phyloP scores from a whole-genome alignment of 148 eudicot genomes.

The Fallopia convolvulus region DNA sequence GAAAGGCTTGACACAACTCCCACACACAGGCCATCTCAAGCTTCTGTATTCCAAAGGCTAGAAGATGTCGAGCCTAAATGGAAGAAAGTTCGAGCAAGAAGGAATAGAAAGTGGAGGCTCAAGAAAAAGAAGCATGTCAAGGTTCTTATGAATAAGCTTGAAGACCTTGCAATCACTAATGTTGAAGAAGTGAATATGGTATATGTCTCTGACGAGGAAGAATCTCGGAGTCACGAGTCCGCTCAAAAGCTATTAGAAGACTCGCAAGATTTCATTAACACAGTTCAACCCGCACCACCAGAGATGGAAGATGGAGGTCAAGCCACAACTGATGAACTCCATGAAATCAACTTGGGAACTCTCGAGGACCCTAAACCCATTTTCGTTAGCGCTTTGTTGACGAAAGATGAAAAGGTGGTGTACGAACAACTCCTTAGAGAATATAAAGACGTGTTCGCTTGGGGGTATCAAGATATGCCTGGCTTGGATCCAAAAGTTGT shows the following conservation, averaged over 20 bases:
- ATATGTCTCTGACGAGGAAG: too few relatives aligned
- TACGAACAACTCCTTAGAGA: not conserved
- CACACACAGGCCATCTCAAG: too few relatives aligned
- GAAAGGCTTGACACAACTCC: too few relatives aligned
- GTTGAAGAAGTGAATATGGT: not conserved
- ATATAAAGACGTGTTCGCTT: constrained; percentile 12
- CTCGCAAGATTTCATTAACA: not conserved
- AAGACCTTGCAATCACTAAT: not conserved
- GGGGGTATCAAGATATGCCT: not conserved
- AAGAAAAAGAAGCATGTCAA: too few relatives aligned
- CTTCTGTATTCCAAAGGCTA: too few relatives aligned
- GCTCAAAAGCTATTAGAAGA: too few relatives aligned
- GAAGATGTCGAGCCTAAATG: too few relatives aligned
- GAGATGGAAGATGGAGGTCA: not conserved
- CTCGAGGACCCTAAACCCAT: not conserved
- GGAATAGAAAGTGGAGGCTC: too few relatives aligned
- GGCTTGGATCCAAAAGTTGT: constrained; percentile 1
- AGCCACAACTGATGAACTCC: not conserved
- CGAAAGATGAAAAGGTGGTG: not conserved
- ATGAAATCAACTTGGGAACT: not conserved
- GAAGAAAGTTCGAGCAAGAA: too few relatives aligned
- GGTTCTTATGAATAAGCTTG: too few relatives aligned
- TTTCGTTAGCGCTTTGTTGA: not conserved
- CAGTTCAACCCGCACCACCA: not conserved
- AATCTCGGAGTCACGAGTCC: not conserved